Evolutionary conservation across 169 alveolate genomes (phyloP), one percentile per base, ranked within the genome.

Genomic region (Plasmodium malariae): DNA sequence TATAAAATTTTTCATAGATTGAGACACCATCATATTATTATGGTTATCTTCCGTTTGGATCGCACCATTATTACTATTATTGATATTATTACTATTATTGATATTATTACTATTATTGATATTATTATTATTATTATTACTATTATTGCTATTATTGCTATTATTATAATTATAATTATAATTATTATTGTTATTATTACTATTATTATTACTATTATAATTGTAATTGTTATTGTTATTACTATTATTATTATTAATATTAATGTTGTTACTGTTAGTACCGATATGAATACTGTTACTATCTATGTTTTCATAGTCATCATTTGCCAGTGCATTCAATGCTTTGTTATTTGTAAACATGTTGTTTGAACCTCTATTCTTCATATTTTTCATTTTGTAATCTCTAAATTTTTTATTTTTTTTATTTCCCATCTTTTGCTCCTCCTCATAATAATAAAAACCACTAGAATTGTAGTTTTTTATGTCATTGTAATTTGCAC

Each of bases 311-410:
- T 60, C 36, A 60, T 60, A 9, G 6, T 34, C 57, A 14, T n/a
- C 69, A 21, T 59, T 24, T 4, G 36, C 36, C 19, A 17, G n/a
- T 63, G 54, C 40, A 5, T 63, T 28, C 32, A 63, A 63, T 2
- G 32, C 11, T n/a, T n/a, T n/a, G 26, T 28, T 63, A 30, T 28
- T 32, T 30, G 26, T 26, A 17, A 2, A 19, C 19, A 14, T 17
- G 32, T 11, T 63, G n/a, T 30, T 36, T 3, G 43, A 30, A 11
- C 14, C 28, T 36, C 70, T 28, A 28, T 59, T 74, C 14, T 57
- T 74, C 59, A 12, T 74, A 7, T 62, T 62, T 30, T 74, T 74
- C 88, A 74, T 74, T 14, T 57, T 57, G 28, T 55, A 55, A 26
- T 74, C 88, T 17, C 63, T 55, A 55, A 60, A 65, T 19, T 54